A percentile compares a stretch with the other conserved stretches of the same genome.
These are phyloP conservation scores for Fusarium sublunatum DNA, from an alignment of 2,329 filamentous ascomycete genomes.

Conservation along the genomic window DNA sequence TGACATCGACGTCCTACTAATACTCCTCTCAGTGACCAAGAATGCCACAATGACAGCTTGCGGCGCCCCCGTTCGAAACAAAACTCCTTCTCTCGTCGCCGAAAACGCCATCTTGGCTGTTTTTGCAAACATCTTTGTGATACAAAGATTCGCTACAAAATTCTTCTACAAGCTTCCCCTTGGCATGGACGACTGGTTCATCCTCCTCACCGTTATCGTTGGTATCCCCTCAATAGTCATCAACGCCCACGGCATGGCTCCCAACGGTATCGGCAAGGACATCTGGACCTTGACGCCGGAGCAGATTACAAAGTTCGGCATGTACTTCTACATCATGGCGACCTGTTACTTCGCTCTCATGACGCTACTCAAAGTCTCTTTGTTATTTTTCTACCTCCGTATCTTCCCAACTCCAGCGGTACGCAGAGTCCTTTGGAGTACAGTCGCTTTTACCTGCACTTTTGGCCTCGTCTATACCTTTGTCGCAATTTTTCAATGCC, in stretches of 20 bases:
- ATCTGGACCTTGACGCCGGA: conserved; percentile 60
- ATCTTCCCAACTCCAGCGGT: conserved; percentile 60
- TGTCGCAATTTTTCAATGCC: conserved; percentile 62
- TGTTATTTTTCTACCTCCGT: conserved; percentile 66
- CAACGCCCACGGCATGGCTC: conserved; percentile 46
- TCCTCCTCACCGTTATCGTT: conserved; percentile 44
- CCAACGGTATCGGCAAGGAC: conserved; percentile 61
- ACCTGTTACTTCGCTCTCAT: conserved; percentile 60
- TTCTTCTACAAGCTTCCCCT: conserved; percentile 51
- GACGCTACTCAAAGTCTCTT: conserved; percentile 60
- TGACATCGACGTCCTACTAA: neutral
- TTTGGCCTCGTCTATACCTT: conserved; percentile 58
- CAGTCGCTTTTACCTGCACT: conserved; percentile 53
- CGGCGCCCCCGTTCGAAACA: conserved; percentile 46
- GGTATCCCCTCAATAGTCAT: conserved; percentile 50
- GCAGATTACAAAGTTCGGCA: conserved; percentile 57
- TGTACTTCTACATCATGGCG: conserved; percentile 57
- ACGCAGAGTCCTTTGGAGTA: conserved; percentile 56
- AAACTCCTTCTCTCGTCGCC: conserved; percentile 35
- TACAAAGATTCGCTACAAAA: conserved; percentile 55
- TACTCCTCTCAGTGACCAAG: conserved; percentile 33
- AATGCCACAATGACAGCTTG: conserved; percentile 47
- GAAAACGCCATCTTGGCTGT: conserved; percentile 48
- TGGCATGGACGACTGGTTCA: conserved; percentile 55
- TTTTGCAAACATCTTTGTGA: conserved; percentile 53